Evolutionary conservation across 371 early-diverging fungal species (phyloP), one percentile per base, ranked within the genome.

Genomic region (Synchytrium microbalum): DNA sequence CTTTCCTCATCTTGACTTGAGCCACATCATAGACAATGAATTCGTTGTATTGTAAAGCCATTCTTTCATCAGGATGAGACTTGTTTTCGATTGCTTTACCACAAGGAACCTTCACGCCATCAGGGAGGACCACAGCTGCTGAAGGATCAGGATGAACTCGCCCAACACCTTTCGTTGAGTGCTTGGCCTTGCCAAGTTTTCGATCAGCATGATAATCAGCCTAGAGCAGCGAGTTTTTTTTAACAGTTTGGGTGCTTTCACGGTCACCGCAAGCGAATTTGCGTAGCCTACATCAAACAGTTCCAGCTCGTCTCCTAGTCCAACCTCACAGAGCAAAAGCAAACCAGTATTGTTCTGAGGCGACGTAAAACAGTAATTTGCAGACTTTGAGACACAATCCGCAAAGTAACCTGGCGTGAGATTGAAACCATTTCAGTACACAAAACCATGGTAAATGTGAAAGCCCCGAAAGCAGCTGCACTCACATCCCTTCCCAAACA

Each of bases 331-430:
- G 29, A 87, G 71, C 10, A 85, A 67, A 70, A 87, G 74, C 27
- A 87, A 64, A 1, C 82, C 86, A 14, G 74, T 74, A 33, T 71
- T 64, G 64, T 74, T 67, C 0, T 0, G 0, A 0, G 24, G 61
- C 33, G 25, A 58, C 1, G 83, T 75, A 69, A 62, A 80, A 67
- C 86, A 86, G 67, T 87, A 86, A 72, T 84, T 84, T 54, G 86
- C 85, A 0, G 82, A 80, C 66, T 82, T 86, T 27, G 78, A 78
- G 24, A 84, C 84, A 74, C 80, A 79, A 68, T 87, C 84, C 0
- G 86, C 88, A 71, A 87, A 86, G 68, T 87, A 87, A 13, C 84
- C 51, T 51, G n/a, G n/a, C n/a, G n/a, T n/a, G n/a, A n/a, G n/a
- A n/a, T n/a, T n/a, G 46, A 38, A 5, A 19, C 46, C 46, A 10